These are phyloP conservation scores for Vicia villosa DNA, from an alignment of 306 rosid species.

Conservation along the genomic window DNA sequence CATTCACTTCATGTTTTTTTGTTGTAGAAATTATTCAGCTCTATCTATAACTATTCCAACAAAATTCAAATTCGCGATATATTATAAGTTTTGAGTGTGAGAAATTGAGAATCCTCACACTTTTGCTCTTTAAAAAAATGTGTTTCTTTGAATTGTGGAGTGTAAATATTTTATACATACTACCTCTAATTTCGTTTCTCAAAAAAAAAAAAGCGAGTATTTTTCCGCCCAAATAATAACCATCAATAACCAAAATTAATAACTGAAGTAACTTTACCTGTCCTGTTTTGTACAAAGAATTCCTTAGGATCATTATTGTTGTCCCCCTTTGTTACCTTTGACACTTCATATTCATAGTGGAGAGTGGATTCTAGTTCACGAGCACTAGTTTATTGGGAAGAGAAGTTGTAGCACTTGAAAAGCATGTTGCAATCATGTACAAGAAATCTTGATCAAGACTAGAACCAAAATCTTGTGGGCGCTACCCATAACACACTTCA, in stretches of 20 bases:
- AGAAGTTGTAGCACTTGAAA: not conserved
- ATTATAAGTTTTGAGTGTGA: too few species aligned
- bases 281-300: not conserved
- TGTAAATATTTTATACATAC: too few species aligned
- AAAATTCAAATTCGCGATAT: too few species aligned
- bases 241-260: not conserved
- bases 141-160: too few species aligned
- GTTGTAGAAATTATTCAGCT: too few species aligned
- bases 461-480: constrained; percentile 38
- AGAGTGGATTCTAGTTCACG: constrained; percentile 11
- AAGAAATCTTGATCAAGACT: constrained; percentile 34
- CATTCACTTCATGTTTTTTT: not conserved
- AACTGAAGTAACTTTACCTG: not conserved
- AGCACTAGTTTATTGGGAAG: constrained; percentile 8
- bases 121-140: too few species aligned
- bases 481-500: constrained; percentile 23
- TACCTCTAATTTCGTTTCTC: too few species aligned
- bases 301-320: constrained; percentile 5
- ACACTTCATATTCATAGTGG: not conserved
- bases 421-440: constrained; percentile 15
- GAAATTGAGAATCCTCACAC: too few species aligned
- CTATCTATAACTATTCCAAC: too few species aligned
- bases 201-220: too few species aligned
- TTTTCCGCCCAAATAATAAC: too few species aligned
- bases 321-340: constrained; percentile 13